Evolutionary conservation across 2,329 filamentous ascomycete species (phyloP), one percentile per base, ranked within the genome.

Genomic region (Ophiostoma sp.): DNA sequence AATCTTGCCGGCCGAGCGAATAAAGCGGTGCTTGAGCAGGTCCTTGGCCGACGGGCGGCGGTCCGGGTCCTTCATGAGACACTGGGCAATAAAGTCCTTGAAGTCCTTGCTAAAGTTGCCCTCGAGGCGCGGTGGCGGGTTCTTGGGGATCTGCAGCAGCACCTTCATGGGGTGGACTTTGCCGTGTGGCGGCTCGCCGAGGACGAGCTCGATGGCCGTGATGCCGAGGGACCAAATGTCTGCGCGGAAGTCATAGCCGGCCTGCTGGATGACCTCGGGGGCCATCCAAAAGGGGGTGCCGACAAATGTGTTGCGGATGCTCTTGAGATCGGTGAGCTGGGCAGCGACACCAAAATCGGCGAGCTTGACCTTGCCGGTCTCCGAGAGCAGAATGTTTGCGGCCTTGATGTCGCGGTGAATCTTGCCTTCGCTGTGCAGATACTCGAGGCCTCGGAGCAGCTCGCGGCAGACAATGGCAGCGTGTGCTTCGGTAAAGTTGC

Each of bases 261-360:
- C 88, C 80, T 96, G 93, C 78, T 96, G 90, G 74, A 97, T 97
- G 48, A 97, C 93, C 77, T 97, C 93, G 1, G 93, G 93, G 0
- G 93, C 93, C 93, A 97, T 96, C 93, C 93, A 97, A 77, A 96
- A 97, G 0, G 95, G 95, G 0, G 94, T 98, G 27, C 95, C 95
- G 27, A 99, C 95, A 77, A 99, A 98, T 0, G 95, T 99, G 80
- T 98, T 94, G 69, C 95, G 89, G 79, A 97, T 93, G 2, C 94
- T 97, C 80, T 97, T 97, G 81, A 98, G 96, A 78, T 97, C 97
- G 72, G 93, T 96, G 76, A 99, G 84, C 79, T 99, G 95, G 39
- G 95, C 94, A 8, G 95, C 95, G 60, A 99, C 95, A 72, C 95
- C 95, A 77, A 99, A 99, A 80, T 99, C 94, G 57, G 94, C 94